Evolutionary conservation across 2,329 filamentous ascomycete species (phyloP), one percentile per base, ranked within the genome.

Genomic region (Thelonectria blattea): DNA sequence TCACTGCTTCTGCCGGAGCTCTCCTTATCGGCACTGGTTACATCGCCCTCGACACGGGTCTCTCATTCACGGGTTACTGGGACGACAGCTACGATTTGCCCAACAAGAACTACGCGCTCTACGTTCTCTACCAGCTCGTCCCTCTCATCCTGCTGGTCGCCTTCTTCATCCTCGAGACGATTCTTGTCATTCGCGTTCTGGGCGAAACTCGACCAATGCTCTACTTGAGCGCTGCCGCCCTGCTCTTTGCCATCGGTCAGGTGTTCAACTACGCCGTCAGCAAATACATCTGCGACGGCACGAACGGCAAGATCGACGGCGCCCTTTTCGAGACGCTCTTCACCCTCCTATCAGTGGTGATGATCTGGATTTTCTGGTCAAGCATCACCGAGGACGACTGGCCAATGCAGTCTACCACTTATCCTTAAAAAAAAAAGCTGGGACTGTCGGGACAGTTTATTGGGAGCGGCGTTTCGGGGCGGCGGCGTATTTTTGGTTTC

Each of bases 361-460:
- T 87, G 78, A 80, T 97, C 65, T 99, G 95, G 93, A 77, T 91
- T 58, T 99, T 99, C 82, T 99, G 95, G 95, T 96, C 93, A 48
- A 97, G 93, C 79, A 99, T 99, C 71, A 99, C 95, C 15, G 95
- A 99, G 78, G 95, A 99, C 72, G 94, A 97, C 80, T 99, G 95
- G 95, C 92, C 93, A 17, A 84, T 85, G 76, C 79, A 82, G 10
- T 75, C 75, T 56, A 74, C 68, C 47, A 68, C 76, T 52, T 84
- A 84, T 65, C 76, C 79, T 51, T 72, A 63, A 68, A 65, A 68
- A 56, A 63, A 68, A 65, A 68, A 56, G 32, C 34, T 50, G 56
- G 27, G 15, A 50, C 46, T 22, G 24, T 18, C 24, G 52, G 62
- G 49, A 59, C 53, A 52, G 60, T 64, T 49, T 53, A 65, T 22